A percentile compares a stretch with the other conserved stretches of the same genome.
phyloP scores from a whole-genome alignment of 306 rosid genomes.

The Inga oerstediana region DNA sequence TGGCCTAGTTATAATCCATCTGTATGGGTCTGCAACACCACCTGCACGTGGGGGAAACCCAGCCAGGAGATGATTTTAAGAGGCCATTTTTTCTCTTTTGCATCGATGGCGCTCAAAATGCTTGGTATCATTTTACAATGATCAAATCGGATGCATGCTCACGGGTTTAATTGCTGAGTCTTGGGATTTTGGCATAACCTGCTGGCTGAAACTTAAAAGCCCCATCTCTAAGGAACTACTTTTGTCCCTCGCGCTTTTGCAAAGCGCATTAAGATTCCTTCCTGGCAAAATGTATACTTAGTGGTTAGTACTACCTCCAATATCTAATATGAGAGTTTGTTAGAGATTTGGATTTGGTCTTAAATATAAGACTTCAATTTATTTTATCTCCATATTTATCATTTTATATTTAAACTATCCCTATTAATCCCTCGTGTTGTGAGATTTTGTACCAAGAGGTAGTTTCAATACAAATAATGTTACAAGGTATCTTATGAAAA shows the following conservation, averaged over 20 bases:
- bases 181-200: background rate
- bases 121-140: background rate
- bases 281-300: background rate
- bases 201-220: background rate
- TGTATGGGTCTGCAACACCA: slow-evolving; percentile 67
- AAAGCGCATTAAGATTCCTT: background rate
- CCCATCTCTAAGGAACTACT: background rate
- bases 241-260: slow-evolving; percentile 11
- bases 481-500: too few species aligned
- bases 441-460: too few species aligned
- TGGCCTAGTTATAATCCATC: slow-evolving; percentile 49
- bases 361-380: too few species aligned
- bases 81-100: slow-evolving; percentile 9
- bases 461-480: too few species aligned
- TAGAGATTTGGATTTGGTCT: too few species aligned
- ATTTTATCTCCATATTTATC: too few species aligned
- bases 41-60: slow-evolving; percentile 69
- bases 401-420: too few species aligned
- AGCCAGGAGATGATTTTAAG: slow-evolving; percentile 57
- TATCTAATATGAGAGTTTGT: too few species aligned
- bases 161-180: background rate
- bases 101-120: slow-evolving; percentile 12
- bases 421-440: too few species aligned
- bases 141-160: slow-evolving; percentile 23
- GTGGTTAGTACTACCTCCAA: slow-evolving; percentile 15